Evolutionary conservation across 2,329 filamentous ascomycete species (phyloP).

Genomic region (Fusarium cyanostomum): DNA sequence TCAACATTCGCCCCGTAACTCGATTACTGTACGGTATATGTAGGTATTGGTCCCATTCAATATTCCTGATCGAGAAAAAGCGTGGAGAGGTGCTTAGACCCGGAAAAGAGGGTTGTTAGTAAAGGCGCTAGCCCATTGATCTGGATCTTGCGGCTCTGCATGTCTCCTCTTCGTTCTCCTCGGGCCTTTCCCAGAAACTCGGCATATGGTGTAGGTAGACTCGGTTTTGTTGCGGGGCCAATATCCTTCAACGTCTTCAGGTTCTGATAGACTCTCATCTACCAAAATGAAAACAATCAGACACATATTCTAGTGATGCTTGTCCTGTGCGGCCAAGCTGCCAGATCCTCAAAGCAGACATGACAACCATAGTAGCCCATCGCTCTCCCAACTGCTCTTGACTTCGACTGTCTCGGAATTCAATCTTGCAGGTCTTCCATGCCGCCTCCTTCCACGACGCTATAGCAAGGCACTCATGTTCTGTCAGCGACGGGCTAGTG

Average conservation of each 20-base stretch:
- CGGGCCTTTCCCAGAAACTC: not conserved
- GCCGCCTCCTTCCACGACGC: conserved; percentile 33
- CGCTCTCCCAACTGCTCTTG: conserved; percentile 21
- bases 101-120: not conserved
- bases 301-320: conserved; percentile 33
- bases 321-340: conserved; percentile 32
- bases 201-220: not conserved
- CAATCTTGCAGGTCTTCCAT: conserved; percentile 34
- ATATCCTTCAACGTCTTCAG: conserved; percentile 2
- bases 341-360: conserved; percentile 34
- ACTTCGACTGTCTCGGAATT: conserved; percentile 21
- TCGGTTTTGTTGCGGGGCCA: not conserved
- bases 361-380: conserved; percentile 33
- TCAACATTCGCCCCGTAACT: not conserved
- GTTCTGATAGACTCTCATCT: conserved; percentile 1
- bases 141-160: not conserved
- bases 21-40: not conserved
- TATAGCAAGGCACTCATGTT: conserved; percentile 22
- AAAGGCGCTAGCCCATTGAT: not conserved
- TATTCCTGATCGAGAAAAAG: not conserved
- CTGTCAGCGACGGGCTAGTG: not conserved
- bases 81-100: not conserved
- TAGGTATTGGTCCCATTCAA: not conserved
- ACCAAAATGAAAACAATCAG: conserved; percentile 6
- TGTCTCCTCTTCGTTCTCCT: not conserved